A percentile compares a stretch with the other conserved stretches of the same genome.
These are phyloP conservation scores for Xylaria sp. DNA, from an alignment of 2,329 filamentous ascomycete genomes.

Conservation along the genomic window DNA sequence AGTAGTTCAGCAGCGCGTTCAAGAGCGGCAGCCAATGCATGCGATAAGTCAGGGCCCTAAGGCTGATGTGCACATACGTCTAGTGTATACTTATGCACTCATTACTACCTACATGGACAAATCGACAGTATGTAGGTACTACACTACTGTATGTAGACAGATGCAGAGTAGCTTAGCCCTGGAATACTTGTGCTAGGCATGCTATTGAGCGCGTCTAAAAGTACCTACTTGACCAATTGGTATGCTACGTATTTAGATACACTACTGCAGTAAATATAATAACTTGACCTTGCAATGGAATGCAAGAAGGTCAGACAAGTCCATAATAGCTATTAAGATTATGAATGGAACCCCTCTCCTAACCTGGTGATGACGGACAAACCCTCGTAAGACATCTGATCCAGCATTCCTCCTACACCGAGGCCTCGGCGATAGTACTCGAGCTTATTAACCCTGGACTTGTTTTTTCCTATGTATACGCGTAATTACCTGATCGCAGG, in stretches of 20 bases:
- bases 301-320: constrained; percentile 36
- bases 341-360: constrained; percentile 3
- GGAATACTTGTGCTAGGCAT: constrained; percentile 13
- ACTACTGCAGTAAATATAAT: constrained; percentile 15
- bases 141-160: constrained; percentile 20
- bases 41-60: constrained; percentile 50
- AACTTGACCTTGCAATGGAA: constrained; percentile 31
- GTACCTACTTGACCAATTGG: constrained; percentile 9
- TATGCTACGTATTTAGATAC: constrained; percentile 10
- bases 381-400: not conserved
- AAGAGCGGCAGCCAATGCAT: constrained; percentile 54
- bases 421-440: not conserved
- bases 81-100: constrained; percentile 21
- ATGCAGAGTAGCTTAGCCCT: constrained; percentile 22
- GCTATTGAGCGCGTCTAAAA: constrained; percentile 6
- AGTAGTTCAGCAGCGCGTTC: constrained; percentile 34
- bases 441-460: constrained; percentile 8
- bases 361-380: not conserved
- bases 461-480: not conserved
- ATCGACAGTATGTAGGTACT: no score
- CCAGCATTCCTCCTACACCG: not conserved
- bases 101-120: constrained; percentile 5
- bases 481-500: not conserved
- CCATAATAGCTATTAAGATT: constrained; percentile 11
- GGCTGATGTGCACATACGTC: constrained; percentile 31